These are phyloP conservation scores for Harringtonia aguacate DNA, from an alignment of 2,329 filamentous ascomycete species.

Conservation along the genomic window DNA sequence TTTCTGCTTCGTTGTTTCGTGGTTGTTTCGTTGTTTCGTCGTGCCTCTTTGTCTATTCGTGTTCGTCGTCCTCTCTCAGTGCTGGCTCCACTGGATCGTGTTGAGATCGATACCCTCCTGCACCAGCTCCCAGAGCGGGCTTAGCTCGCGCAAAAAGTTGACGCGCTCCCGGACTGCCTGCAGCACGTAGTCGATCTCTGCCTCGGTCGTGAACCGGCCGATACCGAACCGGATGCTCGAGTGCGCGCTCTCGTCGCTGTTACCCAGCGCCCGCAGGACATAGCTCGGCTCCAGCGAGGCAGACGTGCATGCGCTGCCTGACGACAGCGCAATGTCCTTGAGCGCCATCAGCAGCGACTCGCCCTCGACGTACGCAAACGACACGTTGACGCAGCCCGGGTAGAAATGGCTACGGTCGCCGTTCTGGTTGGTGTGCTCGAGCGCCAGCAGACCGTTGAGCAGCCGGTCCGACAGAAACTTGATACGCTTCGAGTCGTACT, in stretches of 20 bases:
- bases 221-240: constrained; percentile 98
- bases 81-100: constrained; percentile 97
- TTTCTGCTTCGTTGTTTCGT: neutral
- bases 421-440: constrained; percentile 91
- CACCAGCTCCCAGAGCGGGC: constrained; percentile 93
- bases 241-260: constrained; percentile 94
- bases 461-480: constrained; percentile 73
- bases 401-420: constrained; percentile 78
- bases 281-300: constrained; percentile 95
- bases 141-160: constrained; percentile 85
- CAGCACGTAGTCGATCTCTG: constrained; percentile 93
- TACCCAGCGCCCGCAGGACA: constrained; percentile 85
- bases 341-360: constrained; percentile 97
- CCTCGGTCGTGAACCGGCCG: constrained; percentile 89
- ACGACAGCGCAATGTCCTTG: constrained; percentile 95
- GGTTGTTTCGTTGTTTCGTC: neutral
- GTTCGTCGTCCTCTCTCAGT: constrained; percentile 47
- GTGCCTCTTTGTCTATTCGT: neutral
- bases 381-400: constrained; percentile 95
- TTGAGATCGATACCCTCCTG: constrained; percentile 93
- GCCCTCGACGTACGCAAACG: constrained; percentile 95
- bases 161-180: constrained; percentile 89
- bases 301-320: constrained; percentile 92
- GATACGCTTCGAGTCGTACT: constrained; percentile 91
- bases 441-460: constrained; percentile 66